Base-by-base conservation (phyloP, 2,329 filamentous ascomycete genomes). In the Calonectria fujianensis region DNA sequence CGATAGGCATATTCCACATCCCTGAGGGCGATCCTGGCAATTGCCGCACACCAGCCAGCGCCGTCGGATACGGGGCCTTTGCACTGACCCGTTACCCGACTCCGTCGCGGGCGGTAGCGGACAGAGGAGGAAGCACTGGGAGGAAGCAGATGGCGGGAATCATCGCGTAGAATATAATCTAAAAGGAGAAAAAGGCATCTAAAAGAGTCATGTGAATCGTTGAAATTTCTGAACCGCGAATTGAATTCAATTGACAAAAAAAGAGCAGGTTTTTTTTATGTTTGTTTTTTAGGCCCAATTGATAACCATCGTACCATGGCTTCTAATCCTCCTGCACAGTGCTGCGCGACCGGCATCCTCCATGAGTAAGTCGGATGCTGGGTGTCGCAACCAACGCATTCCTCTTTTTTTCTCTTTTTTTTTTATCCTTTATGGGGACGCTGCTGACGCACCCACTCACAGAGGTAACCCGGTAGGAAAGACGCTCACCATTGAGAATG, bases 381-480 rank as follows among this genome's bases (percentile, higher is more conserved):
- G 45, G 45, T 4, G 9, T 48, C 13, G 45, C 20, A 48, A 24
- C 7, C 45, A n/a, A n/a, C 41, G 41, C 41, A 35, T 8, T 7
- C 13, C 13, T 41, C 16, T 13, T 48, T 4, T 7, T 48, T 13
- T 48, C 10, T 10, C 16, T 18, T 39, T 16, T 9, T 48, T 5
- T 7, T 48, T 4, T 48, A n/a, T n/a, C n/a, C 4, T 24, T 48
- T 24, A 48, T 48, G n/a, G n/a, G 45, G 37, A 14, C 16, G 9
- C 45, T 2, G 16, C 61, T 65, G 27, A 69, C 54, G 48, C 27
- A 54, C 32, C 29, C 11, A n/a, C 10, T 27, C 41, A 45, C 45
- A 89, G 88, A 9, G 88, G 88, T 68, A 81, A 81, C 14, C 83
- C 88, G 20, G 82, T 82, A 14, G 88, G 88, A 75, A 82, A 83